Conservation (phyloP, 2,329 filamentous ascomycete genomes). For the Exserohilum turcica region DNA sequence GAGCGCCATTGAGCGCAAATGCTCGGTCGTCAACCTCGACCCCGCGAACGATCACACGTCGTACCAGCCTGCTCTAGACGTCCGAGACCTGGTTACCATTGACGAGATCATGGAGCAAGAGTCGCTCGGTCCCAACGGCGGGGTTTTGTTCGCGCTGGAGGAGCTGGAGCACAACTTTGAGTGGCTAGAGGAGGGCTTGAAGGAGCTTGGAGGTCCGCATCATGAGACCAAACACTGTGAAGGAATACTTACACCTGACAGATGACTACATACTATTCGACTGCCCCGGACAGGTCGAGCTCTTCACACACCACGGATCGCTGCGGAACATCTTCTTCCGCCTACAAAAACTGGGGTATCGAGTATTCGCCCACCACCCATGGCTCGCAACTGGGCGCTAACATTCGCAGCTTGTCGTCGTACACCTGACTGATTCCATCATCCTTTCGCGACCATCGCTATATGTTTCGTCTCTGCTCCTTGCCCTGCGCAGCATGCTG, state of each 20-base stretch:
- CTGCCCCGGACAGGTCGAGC: constrained; percentile 94
- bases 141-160: constrained; percentile 89
- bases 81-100: constrained; percentile 83
- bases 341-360: constrained; percentile 87
- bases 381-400: constrained; percentile 24
- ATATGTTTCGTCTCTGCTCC: constrained; percentile 90
- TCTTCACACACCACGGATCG: constrained; percentile 94
- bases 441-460: constrained; percentile 90
- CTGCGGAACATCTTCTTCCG: constrained; percentile 89
- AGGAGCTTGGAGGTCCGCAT: constrained; percentile 66
- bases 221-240: background rate
- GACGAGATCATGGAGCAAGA: constrained; percentile 96
- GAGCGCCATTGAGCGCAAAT: constrained; percentile 91
- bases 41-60: constrained; percentile 92
- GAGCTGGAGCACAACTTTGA: constrained; percentile 93
- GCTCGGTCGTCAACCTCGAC: constrained; percentile 94
- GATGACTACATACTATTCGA: constrained; percentile 96
- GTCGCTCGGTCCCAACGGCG: constrained; percentile 87
- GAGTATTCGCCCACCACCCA: constrained; percentile 65
- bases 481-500: constrained; percentile 94
- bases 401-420: constrained; percentile 76
- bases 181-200: constrained; percentile 83
- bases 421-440: constrained; percentile 93
- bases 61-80: constrained; percentile 88
- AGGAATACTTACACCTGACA: constrained; percentile 25